Evolutionary conservation across 257 asterid genomes (phyloP).

Genomic region (Datura wrightii): DNA sequence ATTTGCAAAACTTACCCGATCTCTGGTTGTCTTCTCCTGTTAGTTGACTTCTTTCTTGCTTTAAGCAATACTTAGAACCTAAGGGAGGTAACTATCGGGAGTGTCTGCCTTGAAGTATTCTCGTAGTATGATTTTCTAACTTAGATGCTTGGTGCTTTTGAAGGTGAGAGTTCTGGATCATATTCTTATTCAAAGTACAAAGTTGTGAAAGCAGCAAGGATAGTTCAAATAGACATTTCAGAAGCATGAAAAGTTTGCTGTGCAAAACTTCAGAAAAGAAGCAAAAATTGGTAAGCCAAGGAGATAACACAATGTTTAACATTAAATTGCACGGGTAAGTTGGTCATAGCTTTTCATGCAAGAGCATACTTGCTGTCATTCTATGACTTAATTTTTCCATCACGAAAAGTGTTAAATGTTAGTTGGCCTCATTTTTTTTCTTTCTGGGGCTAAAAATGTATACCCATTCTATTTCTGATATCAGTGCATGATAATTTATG

Average conservation of each 20-base stretch:
- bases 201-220: background rate
- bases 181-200: background rate
- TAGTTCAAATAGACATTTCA: constrained; percentile 13
- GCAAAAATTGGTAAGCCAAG: background rate
- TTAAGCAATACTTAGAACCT: background rate
- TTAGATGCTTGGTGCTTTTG: constrained; percentile 22
- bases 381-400: constrained; percentile 12
- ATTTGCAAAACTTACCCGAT: background rate
- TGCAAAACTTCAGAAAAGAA: background rate
- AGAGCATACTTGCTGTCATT: background rate
- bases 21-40: background rate
- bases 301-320: constrained; percentile 15
- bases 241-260: constrained; percentile 7
- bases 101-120: constrained; percentile 24
- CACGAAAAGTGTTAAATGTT: background rate
- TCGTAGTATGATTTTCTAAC: background rate
- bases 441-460: background rate
- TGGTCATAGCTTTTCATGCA: background rate
- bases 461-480: background rate
- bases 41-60: constrained; percentile 7
- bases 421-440: background rate
- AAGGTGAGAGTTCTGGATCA: constrained; percentile 14
- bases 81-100: background rate
- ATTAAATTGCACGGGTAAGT: background rate
- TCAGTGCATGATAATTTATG: background rate